These are phyloP conservation scores for Arctium minus DNA, from an alignment of 129 eudicot species.

Conservation along the genomic window DNA sequence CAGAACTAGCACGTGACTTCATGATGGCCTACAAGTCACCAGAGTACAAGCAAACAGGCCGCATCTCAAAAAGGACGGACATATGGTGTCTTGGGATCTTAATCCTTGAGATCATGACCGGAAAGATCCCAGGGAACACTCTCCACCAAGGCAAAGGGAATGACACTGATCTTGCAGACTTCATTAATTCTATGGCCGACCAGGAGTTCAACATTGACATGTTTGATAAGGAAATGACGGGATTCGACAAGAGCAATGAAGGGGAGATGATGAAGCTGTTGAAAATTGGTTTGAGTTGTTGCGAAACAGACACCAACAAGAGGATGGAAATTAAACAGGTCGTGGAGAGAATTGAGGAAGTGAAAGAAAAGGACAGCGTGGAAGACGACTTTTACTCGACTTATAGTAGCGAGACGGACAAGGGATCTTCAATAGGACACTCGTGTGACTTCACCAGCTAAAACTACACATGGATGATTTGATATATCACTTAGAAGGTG, in stretches of 20 bases:
- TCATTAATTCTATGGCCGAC: slow-evolving; percentile 39
- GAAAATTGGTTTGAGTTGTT: slow-evolving; percentile 69
- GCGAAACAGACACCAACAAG: slow-evolving; percentile 51
- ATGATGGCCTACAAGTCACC: slow-evolving; percentile 71
- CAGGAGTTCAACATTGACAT: slow-evolving; percentile 36
- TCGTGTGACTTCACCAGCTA: slow-evolving; percentile 29
- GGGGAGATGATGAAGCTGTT: slow-evolving; percentile 67
- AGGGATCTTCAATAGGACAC: slow-evolving; percentile 34
- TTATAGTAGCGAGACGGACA: slow-evolving; percentile 41
- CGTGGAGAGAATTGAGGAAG: slow-evolving; percentile 65
- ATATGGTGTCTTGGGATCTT: slow-evolving; percentile 76
- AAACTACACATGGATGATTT: not conserved
- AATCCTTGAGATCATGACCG: slow-evolving; percentile 73
- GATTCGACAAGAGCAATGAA: slow-evolving; percentile 30
- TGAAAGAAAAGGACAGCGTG: slow-evolving; percentile 56
- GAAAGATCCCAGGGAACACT: slow-evolving; percentile 53
- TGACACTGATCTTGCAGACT: slow-evolving; percentile 45
- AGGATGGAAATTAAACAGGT: slow-evolving; percentile 70
- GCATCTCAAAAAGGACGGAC: slow-evolving; percentile 51
- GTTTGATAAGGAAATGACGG: slow-evolving; percentile 64
- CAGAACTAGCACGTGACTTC: slow-evolving; percentile 47
- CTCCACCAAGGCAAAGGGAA: slow-evolving; percentile 55
- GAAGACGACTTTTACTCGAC: slow-evolving; percentile 53
- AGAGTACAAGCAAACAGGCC: slow-evolving; percentile 42
- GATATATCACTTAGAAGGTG: slow-evolving; percentile 5